phyloP scores from a whole-genome alignment of 164 flowering plant genomes.

The Vitis riparia region DNA sequence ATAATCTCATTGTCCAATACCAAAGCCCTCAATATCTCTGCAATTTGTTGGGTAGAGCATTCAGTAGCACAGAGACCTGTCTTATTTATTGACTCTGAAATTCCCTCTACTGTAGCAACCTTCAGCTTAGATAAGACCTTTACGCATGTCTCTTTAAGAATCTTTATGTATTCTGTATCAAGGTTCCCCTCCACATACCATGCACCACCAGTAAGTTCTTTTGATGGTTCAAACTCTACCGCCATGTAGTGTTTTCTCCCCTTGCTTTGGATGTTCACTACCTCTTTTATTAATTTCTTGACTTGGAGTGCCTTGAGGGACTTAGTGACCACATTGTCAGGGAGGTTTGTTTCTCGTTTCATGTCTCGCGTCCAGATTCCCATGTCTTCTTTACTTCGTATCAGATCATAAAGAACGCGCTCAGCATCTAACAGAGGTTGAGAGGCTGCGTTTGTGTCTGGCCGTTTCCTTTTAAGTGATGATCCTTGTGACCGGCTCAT shows the following conservation, averaged over 20 bases:
- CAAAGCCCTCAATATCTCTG: conserved; percentile 57
- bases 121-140: conserved; percentile 26
- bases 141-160: conserved; percentile 29
- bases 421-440: conserved; percentile 18
- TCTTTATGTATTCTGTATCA: conserved; percentile 41
- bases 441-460: conserved; percentile 11
- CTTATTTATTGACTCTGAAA: conserved; percentile 27
- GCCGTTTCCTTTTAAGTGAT: conserved; percentile 29
- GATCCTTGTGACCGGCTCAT: conserved; percentile 25
- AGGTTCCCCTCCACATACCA: conserved; percentile 71
- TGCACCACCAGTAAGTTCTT: conserved; percentile 73
- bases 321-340: conserved; percentile 34
- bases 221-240: conserved; percentile 68
- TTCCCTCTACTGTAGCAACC: conserved; percentile 51
- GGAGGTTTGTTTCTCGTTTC: conserved; percentile 30
- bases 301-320: conserved; percentile 44
- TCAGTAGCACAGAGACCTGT: conserved; percentile 20
- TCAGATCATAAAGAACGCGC: conserved; percentile 16
- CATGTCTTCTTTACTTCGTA: conserved; percentile 36
- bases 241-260: conserved; percentile 58
- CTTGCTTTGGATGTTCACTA: conserved; percentile 46
- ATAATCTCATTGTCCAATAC: conserved; percentile 57
- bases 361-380: conserved; percentile 51
- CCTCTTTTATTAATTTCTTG: conserved; percentile 57
- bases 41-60: conserved; percentile 33